A percentile compares a stretch with the other conserved stretches of the same genome.
These are phyloP conservation scores for Naegleria gruberi DNA, from an alignment of 208 protist genomes.

Conservation along the genomic window DNA sequence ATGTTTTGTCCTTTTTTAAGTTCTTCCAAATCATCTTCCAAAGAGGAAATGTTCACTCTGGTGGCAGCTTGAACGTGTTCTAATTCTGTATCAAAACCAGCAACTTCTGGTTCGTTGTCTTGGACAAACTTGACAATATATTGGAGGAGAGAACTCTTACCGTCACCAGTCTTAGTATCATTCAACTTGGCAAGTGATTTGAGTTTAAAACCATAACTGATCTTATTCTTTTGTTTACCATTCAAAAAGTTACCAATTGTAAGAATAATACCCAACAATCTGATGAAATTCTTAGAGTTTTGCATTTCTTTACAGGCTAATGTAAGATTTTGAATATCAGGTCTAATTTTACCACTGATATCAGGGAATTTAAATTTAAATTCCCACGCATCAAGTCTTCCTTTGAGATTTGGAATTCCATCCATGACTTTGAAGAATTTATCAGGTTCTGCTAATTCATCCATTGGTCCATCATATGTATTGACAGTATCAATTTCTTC, in stretches of 20 bases:
- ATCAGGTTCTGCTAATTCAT: conserved; percentile 30
- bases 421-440: conserved; percentile 34
- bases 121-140: not conserved
- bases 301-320: conserved; percentile 8
- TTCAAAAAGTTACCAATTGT: conserved; percentile 33
- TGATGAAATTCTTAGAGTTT: not conserved
- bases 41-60: not conserved
- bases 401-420: conserved; percentile 23
- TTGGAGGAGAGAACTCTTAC: not conserved
- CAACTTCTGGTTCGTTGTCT: not conserved
- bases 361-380: conserved; percentile 35
- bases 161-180: not conserved
- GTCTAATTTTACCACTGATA: conserved; percentile 24
- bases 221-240: not conserved
- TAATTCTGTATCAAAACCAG: not conserved
- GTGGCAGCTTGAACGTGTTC: not conserved
- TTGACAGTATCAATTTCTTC: not conserved
- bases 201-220: conserved; percentile 25
- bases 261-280: conserved; percentile 27
- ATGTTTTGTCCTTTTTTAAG: not conserved
- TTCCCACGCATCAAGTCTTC: conserved; percentile 23
- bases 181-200: conserved; percentile 24
- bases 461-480: not conserved
- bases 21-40: conserved; percentile 7
- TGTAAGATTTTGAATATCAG: conserved; percentile 18